phyloP scores from a whole-genome alignment of 306 rosid genomes.

The Casuarina cunninghamiana region DNA sequence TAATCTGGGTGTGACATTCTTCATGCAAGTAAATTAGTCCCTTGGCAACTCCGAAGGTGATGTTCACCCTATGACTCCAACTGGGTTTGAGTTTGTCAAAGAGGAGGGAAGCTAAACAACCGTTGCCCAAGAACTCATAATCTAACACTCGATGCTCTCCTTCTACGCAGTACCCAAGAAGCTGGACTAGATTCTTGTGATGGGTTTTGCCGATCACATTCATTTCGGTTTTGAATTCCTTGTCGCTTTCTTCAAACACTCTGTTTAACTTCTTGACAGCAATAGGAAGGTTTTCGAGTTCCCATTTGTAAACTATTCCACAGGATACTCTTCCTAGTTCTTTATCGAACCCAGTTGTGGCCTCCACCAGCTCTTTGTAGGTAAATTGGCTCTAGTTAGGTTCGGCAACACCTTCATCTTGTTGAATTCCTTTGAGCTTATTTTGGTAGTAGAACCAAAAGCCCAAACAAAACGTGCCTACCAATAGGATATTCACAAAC shows the following conservation, averaged over 20 bases:
- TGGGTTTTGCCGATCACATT: no score
- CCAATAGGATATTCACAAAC: conserved; percentile 12
- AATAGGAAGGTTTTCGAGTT: no score
- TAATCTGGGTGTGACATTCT: no score
- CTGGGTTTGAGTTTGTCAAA: conserved; percentile 12
- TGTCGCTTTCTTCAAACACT: no score
- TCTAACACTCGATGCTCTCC: conserved; percentile 15
- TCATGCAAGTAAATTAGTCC: no score
- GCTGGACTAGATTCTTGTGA: conserved; percentile 5
- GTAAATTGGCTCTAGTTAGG: no score
- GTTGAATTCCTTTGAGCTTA: not conserved
- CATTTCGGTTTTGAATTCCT: no score
- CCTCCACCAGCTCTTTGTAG: not conserved
- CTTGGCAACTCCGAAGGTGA: no score
- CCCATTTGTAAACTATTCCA: conserved; percentile 9
- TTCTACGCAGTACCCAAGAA: conserved; percentile 27
- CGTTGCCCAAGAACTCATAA: conserved; percentile 32
- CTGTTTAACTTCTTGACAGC: no score
- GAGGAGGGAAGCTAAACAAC: conserved; percentile 29
- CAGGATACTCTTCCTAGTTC: not conserved
- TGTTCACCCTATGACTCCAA: conserved; percentile 20
- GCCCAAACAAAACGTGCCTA: conserved; percentile 9
- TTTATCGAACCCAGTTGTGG: not conserved
- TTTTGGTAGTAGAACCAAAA: not conserved
- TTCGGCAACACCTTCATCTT: not conserved